A percentile compares a stretch with the other conserved stretches of the same genome.
These are phyloP conservation scores for Cadophora luteo-olivacea DNA, from an alignment of 2,329 filamentous ascomycete species.

Conservation along the genomic window DNA sequence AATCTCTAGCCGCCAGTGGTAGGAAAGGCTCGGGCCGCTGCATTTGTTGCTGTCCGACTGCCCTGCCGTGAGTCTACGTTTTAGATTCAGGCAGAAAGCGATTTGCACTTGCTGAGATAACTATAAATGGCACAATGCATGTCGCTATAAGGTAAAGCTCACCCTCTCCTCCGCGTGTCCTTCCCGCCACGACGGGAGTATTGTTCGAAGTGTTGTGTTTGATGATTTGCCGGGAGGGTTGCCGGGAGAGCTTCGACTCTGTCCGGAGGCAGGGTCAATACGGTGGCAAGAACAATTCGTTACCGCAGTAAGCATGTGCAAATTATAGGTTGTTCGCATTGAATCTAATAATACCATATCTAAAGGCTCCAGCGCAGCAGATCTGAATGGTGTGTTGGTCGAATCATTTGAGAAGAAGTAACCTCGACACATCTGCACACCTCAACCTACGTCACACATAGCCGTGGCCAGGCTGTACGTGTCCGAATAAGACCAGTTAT, in stretches of 20 bases:
- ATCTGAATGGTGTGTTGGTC: neutral
- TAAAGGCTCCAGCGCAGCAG: neutral
- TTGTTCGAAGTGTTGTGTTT: neutral
- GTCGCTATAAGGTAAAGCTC: neutral
- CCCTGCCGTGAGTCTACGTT: neutral
- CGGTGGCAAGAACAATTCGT: neutral
- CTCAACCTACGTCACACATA: neutral
- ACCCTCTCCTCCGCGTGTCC: neutral
- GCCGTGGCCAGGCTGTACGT: neutral
- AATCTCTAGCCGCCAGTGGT: neutral
- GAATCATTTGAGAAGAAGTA: neutral
- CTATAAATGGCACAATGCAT: neutral
- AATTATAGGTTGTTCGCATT: neutral
- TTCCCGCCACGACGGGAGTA: neutral
- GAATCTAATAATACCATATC: neutral
- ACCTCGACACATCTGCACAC: neutral
- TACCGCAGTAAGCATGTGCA: neutral
- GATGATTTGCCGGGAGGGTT: neutral
- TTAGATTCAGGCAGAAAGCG: neutral
- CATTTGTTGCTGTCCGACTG: neutral
- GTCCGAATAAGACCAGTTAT: conserved; percentile 8
- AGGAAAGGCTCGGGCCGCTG: conserved; percentile 14
- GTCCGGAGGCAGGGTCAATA: neutral
- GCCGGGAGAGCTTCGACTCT: neutral
- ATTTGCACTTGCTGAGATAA: neutral